Evolutionary conservation across 2,329 filamentous ascomycete genomes (phyloP).

Genomic region (Pyrenophora graminea): DNA sequence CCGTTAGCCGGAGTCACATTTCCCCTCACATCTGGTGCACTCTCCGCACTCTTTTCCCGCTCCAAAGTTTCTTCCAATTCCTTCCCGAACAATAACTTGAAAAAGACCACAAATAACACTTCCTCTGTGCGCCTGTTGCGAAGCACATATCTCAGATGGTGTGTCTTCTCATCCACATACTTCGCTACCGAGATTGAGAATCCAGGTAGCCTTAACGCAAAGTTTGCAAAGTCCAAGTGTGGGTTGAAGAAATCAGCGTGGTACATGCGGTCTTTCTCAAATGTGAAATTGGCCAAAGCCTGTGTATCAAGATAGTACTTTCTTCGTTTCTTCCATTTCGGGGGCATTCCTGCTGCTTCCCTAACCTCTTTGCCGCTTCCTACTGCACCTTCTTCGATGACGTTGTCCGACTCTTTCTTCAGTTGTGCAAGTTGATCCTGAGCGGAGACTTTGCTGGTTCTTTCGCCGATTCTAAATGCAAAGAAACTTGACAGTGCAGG

Average conservation of each 20-base stretch:
- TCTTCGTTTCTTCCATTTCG: constrained; percentile 49
- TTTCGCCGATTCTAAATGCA: constrained; percentile 38
- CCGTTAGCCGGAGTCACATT: not conserved
- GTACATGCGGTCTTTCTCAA: constrained; percentile 52
- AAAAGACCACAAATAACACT: constrained; percentile 51
- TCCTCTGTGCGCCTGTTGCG: constrained; percentile 50
- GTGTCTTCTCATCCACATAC: constrained; percentile 55
- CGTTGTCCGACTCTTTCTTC: constrained; percentile 28
- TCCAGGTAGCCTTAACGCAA: constrained; percentile 51
- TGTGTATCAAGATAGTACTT: constrained; percentile 49
- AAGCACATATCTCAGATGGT: constrained; percentile 53
- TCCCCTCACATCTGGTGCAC: not conserved
- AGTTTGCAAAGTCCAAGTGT: constrained; percentile 54
- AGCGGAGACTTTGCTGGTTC: constrained; percentile 15
- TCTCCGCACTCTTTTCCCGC: constrained; percentile 4
- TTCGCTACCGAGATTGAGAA: constrained; percentile 52
- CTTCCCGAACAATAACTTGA: constrained; percentile 52
- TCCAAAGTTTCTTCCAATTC: constrained; percentile 45
- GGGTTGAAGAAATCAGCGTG: constrained; percentile 55
- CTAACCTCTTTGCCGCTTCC: constrained; percentile 44
- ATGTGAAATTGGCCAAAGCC: constrained; percentile 46
- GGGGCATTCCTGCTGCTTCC: constrained; percentile 39
- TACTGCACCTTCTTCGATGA: constrained; percentile 49
- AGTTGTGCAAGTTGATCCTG: constrained; percentile 32
- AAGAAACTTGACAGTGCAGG: constrained; percentile 44